Conservation (phyloP, 1,139 yeast species). For the Debaryomyces robertsiae region DNA sequence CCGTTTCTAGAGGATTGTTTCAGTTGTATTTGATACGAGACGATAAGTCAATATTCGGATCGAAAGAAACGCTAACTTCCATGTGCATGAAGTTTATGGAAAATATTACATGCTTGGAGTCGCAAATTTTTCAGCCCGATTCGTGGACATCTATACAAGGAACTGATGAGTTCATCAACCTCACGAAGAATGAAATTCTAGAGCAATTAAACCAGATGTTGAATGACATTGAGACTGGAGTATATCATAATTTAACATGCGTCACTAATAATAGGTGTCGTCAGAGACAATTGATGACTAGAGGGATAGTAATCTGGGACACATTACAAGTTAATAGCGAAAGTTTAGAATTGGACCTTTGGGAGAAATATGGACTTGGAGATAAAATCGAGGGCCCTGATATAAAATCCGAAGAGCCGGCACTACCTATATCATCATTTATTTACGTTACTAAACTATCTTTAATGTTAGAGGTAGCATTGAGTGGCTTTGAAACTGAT, state of each 20-base stretch:
- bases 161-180: slow-evolving; percentile 12
- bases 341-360: slow-evolving; percentile 47
- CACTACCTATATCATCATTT: slow-evolving; percentile 67
- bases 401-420: slow-evolving; percentile 25
- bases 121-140: slow-evolving; percentile 25
- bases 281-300: slow-evolving; percentile 71
- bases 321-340: slow-evolving; percentile 73
- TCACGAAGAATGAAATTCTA: slow-evolving; percentile 16
- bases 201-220: slow-evolving; percentile 22
- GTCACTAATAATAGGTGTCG: slow-evolving; percentile 78
- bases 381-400: slow-evolving; percentile 25
- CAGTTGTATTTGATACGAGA: slow-evolving; percentile 64
- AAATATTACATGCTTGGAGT: slow-evolving; percentile 28
- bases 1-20: slow-evolving; percentile 61
- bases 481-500: slow-evolving; percentile 78
- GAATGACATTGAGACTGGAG: slow-evolving; percentile 45
- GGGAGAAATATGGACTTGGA: slow-evolving; percentile 33
- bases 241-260: slow-evolving; percentile 58
- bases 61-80: slow-evolving; percentile 18
- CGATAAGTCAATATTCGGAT: slow-evolving; percentile 53
- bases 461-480: slow-evolving; percentile 69
- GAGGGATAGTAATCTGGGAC: slow-evolving; percentile 68
- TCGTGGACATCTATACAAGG: slow-evolving; percentile 27
- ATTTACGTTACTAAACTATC: slow-evolving; percentile 64
- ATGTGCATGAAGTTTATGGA: slow-evolving; percentile 27